A percentile compares a stretch with the other conserved stretches of the same genome.
These are phyloP conservation scores for Eutrema salsugineum DNA, from an alignment of 441 rosid species.

Conservation along the genomic window DNA sequence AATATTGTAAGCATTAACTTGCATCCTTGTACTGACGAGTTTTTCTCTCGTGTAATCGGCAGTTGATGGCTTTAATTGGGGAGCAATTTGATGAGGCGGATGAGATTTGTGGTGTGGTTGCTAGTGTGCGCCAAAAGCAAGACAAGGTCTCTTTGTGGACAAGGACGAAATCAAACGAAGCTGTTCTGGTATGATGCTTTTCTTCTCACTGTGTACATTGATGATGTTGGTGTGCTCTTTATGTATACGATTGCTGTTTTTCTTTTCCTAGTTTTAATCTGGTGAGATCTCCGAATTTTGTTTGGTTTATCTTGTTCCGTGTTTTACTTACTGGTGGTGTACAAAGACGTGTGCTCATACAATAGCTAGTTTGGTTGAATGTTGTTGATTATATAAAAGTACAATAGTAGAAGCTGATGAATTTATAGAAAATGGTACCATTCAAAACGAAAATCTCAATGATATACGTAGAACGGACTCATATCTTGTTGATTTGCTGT, in stretches of 20 bases:
- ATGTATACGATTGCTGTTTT: neutral
- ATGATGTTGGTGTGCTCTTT: neutral
- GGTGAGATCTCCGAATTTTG: neutral
- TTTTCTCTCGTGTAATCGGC: neutral
- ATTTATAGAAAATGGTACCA: neutral
- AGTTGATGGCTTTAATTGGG: slow-evolving; percentile 75
- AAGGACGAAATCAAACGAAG: slow-evolving; percentile 62
- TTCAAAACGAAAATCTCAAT: too few relatives aligned
- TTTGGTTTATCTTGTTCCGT: neutral
- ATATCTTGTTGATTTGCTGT: neutral
- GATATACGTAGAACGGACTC: neutral
- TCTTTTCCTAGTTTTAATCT: too few relatives aligned
- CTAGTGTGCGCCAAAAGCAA: slow-evolving; percentile 57
- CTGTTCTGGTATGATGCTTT: slow-evolving; percentile 45
- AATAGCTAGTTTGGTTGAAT: neutral
- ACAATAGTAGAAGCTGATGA: neutral
- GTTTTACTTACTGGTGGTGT: neutral
- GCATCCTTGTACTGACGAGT: neutral
- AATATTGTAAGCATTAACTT: neutral
- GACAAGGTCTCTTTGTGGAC: slow-evolving; percentile 73
- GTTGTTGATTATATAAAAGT: neutral
- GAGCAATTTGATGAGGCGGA: slow-evolving; percentile 70
- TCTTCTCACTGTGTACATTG: neutral
- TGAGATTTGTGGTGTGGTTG: slow-evolving; percentile 76
- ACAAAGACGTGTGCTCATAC: neutral